phyloP scores from a whole-genome alignment of 2,329 filamentous ascomycete genomes.

The Fusarium pseudocircinatum region DNA sequence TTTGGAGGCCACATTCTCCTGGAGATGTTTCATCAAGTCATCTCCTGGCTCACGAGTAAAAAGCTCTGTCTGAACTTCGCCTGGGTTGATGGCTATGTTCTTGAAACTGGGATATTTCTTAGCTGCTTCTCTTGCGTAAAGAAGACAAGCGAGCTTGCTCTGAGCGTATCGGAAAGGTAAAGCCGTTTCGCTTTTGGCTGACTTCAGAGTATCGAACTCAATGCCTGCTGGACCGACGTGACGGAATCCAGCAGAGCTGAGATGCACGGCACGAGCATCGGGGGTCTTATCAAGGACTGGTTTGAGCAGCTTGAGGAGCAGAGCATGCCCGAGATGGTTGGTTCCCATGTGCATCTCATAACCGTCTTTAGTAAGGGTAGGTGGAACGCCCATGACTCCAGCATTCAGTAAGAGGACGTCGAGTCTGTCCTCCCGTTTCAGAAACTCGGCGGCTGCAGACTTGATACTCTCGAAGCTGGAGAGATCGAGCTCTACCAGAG shows the following conservation, averaged over 20 bases:
- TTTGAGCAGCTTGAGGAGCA: background rate
- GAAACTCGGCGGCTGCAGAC: background rate
- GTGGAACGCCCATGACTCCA: background rate
- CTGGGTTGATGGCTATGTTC: conserved; percentile 5
- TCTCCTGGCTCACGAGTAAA: background rate
- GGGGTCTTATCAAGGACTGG: background rate
- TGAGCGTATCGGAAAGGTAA: background rate
- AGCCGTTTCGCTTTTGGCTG: rapidly evolving
- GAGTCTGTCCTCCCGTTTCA: background rate
- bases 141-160: background rate
- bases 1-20: background rate
- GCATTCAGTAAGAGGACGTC: conserved; percentile 5
- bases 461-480: conserved; percentile 3
- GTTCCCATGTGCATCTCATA: conserved; percentile 17
- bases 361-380: background rate
- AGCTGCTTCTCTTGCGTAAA: background rate
- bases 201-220: background rate
- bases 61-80: background rate
- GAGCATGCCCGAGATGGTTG: conserved; percentile 3
- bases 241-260: background rate
- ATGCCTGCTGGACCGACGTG: background rate
- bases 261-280: background rate
- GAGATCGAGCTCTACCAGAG: background rate
- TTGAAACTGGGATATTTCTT: background rate
- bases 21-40: background rate